A percentile compares a stretch with the other conserved stretches of the same genome.
Conservation (phyloP, 345 rosid species). For the Lenwebbia sp. region DNA sequence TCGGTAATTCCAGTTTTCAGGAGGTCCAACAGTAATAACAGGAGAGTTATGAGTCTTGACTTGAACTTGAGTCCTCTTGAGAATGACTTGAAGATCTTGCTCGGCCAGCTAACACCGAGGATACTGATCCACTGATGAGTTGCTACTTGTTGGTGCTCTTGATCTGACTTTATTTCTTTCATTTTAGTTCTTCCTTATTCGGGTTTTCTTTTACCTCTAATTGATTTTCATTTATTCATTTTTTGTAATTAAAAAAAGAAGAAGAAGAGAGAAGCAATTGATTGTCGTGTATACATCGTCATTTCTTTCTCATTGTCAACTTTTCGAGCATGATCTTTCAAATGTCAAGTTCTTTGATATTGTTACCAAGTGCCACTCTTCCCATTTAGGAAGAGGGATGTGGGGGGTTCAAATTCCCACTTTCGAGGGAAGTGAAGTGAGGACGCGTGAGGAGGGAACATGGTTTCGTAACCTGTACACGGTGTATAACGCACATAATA, state of each 20-base stretch:
- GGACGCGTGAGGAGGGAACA: too few species aligned
- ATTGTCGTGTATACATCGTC: neutral
- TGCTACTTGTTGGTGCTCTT: neutral
- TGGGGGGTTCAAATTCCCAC: too few species aligned
- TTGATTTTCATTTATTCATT: neutral
- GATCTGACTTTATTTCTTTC: neutral
- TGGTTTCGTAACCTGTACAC: too few species aligned
- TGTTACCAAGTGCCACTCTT: too few species aligned
- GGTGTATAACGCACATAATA: too few species aligned
- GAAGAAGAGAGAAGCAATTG: neutral
- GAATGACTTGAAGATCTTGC: conserved; percentile 6
- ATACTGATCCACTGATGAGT: neutral
- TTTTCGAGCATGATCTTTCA: neutral
- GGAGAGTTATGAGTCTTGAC: conserved; percentile 1
- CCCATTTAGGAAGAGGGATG: too few species aligned
- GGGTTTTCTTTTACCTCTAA: neutral
- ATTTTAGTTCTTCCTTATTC: neutral
- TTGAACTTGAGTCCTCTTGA: conserved; percentile 7
- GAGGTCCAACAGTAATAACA: neutral
- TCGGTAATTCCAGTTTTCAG: neutral
- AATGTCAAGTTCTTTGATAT: neutral
- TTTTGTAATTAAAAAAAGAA: neutral
- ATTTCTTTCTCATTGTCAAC: neutral
- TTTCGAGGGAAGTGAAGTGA: too few species aligned
- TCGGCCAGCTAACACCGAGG: conserved; percentile 3